Percentiles rank a stretch among this genome's conserved stretches.
Conservation (phyloP, 2,329 filamentous ascomycete species). For the Pseudogymnoascus sp. region DNA sequence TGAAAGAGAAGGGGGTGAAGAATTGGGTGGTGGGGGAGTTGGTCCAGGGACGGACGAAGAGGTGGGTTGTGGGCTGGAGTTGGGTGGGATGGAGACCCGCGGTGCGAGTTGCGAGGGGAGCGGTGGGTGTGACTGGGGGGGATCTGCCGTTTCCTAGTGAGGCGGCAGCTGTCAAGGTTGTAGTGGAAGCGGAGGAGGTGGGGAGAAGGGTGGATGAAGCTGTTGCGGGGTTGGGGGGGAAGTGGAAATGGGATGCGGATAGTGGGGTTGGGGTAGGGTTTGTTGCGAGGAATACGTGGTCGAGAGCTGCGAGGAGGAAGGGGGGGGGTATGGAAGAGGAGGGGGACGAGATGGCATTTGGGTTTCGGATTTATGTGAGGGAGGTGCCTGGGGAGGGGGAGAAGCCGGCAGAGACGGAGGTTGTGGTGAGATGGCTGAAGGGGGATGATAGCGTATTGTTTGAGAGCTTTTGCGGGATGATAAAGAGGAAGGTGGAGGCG, state of each 20-base stretch:
- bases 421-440: conserved; percentile 63
- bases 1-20: conserved; percentile 50
- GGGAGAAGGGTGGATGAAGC: conserved; percentile 41
- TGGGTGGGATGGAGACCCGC: conserved; percentile 61
- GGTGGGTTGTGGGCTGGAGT: conserved; percentile 89
- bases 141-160: conserved; percentile 46
- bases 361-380: conserved; percentile 48
- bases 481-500: conserved; percentile 45
- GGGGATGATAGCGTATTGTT: conserved; percentile 68
- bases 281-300: conserved; percentile 29
- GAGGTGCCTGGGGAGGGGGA: conserved; percentile 32
- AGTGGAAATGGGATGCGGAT: conserved; percentile 26
- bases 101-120: conserved; percentile 33
- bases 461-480: conserved; percentile 79
- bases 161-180: conserved; percentile 42
- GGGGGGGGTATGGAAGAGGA: conserved; percentile 20
- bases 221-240: conserved; percentile 20
- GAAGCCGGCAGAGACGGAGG: conserved; percentile 34
- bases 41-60: conserved; percentile 70
- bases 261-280: conserved; percentile 23
- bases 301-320: conserved; percentile 30
- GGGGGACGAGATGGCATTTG: conserved; percentile 40
- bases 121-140: conserved; percentile 23
- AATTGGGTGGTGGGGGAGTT: conserved; percentile 84
- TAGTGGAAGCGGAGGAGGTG: conserved; percentile 65